Conservation (phyloP, 805 yeast genomes). For the Cyberlindnera suaveolens region DNA sequence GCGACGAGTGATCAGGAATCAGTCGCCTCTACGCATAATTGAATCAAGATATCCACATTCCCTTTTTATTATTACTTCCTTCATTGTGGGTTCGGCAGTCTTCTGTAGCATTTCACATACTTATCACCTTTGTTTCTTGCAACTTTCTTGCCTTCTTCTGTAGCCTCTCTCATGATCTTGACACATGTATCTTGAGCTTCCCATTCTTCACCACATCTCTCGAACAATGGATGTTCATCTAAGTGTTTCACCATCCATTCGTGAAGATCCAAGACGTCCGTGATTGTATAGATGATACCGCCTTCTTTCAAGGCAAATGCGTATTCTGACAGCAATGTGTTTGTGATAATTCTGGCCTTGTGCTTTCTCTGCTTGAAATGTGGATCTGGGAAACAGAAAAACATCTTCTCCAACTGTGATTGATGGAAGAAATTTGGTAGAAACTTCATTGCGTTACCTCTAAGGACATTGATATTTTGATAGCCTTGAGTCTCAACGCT, state of each 20-base stretch:
- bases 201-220: constrained; percentile 73
- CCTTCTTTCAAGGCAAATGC: constrained; percentile 85
- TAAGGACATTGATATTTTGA: constrained; percentile 81
- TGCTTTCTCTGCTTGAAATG: constrained; percentile 97
- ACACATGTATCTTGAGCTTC: constrained; percentile 80
- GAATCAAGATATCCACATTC: not conserved
- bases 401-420: constrained; percentile 82
- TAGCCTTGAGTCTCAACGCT: constrained; percentile 37
- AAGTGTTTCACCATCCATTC: constrained; percentile 94
- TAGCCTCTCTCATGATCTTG: constrained; percentile 78
- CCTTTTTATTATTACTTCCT: not conserved
- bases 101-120: constrained; percentile 79
- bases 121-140: constrained; percentile 84
- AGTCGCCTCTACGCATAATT: not conserved
- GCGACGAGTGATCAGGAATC: constrained; percentile 19
- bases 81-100: constrained; percentile 57
- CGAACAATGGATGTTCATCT: constrained; percentile 86
- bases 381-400: constrained; percentile 99
- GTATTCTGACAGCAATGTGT: constrained; percentile 82
- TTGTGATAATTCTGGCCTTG: constrained; percentile 92
- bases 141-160: constrained; percentile 98
- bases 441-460: constrained; percentile 98
- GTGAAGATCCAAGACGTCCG: constrained; percentile 91
- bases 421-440: constrained; percentile 87
- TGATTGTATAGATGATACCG: constrained; percentile 88